phyloP scores from a whole-genome alignment of 495 filamentous ascomycete genomes.

The Parachaetomium inaequale region DNA sequence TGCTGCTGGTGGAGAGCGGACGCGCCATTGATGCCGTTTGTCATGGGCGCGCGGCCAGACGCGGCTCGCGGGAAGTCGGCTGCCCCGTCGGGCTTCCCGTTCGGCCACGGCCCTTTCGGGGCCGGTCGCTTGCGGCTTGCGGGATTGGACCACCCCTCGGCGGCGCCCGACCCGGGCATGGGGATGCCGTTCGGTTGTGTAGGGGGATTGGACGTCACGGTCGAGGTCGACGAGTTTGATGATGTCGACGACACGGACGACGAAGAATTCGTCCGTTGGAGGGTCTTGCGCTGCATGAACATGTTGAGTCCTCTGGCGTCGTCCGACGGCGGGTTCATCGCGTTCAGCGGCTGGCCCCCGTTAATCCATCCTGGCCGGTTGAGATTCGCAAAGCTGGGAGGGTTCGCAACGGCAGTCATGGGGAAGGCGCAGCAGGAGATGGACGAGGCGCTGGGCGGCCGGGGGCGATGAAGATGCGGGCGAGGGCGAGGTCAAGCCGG shows the following conservation, averaged over 20 bases:
- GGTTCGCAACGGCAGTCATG: conserved; percentile 98
- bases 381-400: conserved; percentile 75
- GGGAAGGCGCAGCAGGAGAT: conserved; percentile 27
- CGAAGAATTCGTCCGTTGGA: conserved; percentile 82
- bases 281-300: conserved; percentile 79
- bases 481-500: conserved; percentile 18
- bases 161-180: conserved; percentile 41
- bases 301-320: conserved; percentile 71
- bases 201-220: conserved; percentile 42
- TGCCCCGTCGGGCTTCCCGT: conserved; percentile 41
- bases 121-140: conserved; percentile 63
- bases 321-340: conserved; percentile 71
- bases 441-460: conserved; percentile 24
- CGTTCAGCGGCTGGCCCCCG: conserved; percentile 69
- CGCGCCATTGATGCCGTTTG: conserved; percentile 58
- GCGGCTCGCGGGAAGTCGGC: conserved; percentile 45
- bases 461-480: conserved; percentile 40
- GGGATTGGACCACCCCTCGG: conserved; percentile 48
- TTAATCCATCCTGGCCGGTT: conserved; percentile 67
- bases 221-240: conserved; percentile 61
- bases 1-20: conserved; percentile 72
- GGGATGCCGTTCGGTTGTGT: conserved; percentile 28
- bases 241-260: conserved; percentile 73
- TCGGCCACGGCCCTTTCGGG: conserved; percentile 67
- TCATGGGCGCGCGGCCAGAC: conserved; percentile 40